Conservation (phyloP, 73 alveolate species). For the Paramecium primaurelia region DNA sequence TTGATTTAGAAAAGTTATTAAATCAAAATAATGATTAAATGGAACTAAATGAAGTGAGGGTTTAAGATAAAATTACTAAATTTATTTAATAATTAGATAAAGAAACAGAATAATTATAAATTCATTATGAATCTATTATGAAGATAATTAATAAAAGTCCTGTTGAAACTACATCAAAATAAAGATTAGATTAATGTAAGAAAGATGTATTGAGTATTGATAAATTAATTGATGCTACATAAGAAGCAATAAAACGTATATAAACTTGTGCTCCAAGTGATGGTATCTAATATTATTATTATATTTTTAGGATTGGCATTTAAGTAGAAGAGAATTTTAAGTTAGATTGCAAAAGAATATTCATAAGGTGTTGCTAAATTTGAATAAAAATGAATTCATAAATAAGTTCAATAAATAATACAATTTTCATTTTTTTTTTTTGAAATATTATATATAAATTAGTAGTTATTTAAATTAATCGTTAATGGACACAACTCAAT, state of each 20-base stretch:
- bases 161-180: not conserved
- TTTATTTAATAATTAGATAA: not conserved
- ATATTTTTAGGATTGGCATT: not conserved
- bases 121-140: not conserved
- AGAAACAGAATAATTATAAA: not conserved
- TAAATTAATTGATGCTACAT: not conserved
- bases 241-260: not conserved
- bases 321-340: not conserved
- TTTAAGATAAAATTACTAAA: not conserved
- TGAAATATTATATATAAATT: not conserved
- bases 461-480: not conserved
- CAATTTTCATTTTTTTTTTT: not conserved
- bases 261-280: slow-evolving; percentile 14
- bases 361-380: not conserved
- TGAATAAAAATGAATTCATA: not conserved
- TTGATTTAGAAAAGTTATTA: not conserved
- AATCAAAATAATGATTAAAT: not conserved
- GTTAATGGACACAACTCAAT: slow-evolving; percentile 38
- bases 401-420: not conserved
- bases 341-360: not conserved
- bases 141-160: not conserved
- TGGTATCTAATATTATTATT: not conserved
- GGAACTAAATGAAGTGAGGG: not conserved
- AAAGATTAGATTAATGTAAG: not conserved
- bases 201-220: not conserved